A percentile compares a stretch with the other conserved stretches of the same genome.
phyloP scores from a whole-genome alignment of 1,139 yeast species.

The Debaryomyces sp. region DNA sequence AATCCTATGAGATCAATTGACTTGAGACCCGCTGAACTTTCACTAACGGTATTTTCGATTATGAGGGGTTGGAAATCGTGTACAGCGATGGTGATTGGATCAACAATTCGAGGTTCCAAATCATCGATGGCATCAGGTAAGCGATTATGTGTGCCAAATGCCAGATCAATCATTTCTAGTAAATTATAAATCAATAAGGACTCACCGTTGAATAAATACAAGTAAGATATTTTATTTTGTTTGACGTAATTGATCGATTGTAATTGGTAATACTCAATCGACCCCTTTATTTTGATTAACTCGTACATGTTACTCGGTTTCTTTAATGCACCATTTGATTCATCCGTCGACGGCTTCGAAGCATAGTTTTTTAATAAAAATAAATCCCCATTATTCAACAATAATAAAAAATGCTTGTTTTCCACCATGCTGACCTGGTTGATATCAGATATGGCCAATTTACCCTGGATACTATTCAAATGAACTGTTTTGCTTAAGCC shows the following conservation, averaged over 20 bases:
- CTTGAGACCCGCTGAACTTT: slow-evolving; percentile 2
- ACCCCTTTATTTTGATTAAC: slow-evolving; percentile 32
- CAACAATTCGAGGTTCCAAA: slow-evolving; percentile 17
- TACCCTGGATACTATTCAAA: slow-evolving; percentile 33
- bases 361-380: slow-evolving; percentile 38
- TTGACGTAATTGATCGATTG: slow-evolving; percentile 23
- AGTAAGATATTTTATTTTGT: slow-evolving; percentile 17
- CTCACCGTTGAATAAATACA: slow-evolving; percentile 35
- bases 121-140: slow-evolving; percentile 27
- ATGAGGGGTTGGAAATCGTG: slow-evolving; percentile 36
- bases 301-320: slow-evolving; percentile 38
- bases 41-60: slow-evolving; percentile 17
- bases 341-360: slow-evolving; percentile 1
- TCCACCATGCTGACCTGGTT: slow-evolving; percentile 30
- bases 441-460: slow-evolving; percentile 27
- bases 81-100: slow-evolving; percentile 31
- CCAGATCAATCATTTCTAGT: slow-evolving; percentile 30
- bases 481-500: slow-evolving; percentile 40
- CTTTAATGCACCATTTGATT: slow-evolving; percentile 16
- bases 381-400: slow-evolving; percentile 42
- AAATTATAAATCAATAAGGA: slow-evolving; percentile 34
- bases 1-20: slow-evolving; percentile 37
- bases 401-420: slow-evolving; percentile 37
- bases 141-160: slow-evolving; percentile 21
- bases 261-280: slow-evolving; percentile 38